Base-by-base conservation (phyloP, 1,139 yeast species). In the Lodderomyces elongisporus region DNA sequence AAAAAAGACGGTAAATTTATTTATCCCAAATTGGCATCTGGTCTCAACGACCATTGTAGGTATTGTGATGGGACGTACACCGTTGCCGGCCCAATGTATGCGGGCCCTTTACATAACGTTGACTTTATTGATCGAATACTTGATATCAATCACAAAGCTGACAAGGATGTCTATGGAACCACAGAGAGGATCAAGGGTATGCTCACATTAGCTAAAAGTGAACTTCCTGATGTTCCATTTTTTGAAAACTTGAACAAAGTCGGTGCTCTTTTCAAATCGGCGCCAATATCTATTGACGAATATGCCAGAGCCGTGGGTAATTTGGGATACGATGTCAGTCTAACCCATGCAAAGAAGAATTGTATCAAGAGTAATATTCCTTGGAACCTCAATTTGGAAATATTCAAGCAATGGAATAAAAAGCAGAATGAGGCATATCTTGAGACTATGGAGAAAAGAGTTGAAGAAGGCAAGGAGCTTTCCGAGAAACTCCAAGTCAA, bases 81-180 rank as follows among this genome's bases (percentile, higher is more conserved):
- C 51, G 56, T 91, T 27, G 91, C 93, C 2, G 99, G 99, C 1
- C 99, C 99, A 37, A 85, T 91, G 96, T 91, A 95, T 83, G 85
- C 77, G 8, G 96, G 93, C 0, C 65, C 70, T 2, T 60, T 91
- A 34, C 97, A 89, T 51, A 72, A 81, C 51, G 55, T 57, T 23
- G 74, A 70, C 14, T 91, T 88, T 48, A 66, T 91, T 30, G 69
- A 76, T 24, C 72, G 67, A 44, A 70, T 89, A 31, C 63, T 85
- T 35, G 65, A 70, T 14, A 62, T 82, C 28, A 79, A 79, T 44
- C 55, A 58, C 17, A 22, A 29, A 5, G 22, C 28, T n/a, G 32
- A 36, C 27, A 30, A 30, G 10, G 17, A 17, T 10, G 27, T 33
- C n/a, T 33, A 41, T 24, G 27, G 31, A 13, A 93, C 99, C 0